Evolutionary conservation across 2,329 filamentous ascomycete species (phyloP).

Genomic region (Colletotrichum endophyticum): DNA sequence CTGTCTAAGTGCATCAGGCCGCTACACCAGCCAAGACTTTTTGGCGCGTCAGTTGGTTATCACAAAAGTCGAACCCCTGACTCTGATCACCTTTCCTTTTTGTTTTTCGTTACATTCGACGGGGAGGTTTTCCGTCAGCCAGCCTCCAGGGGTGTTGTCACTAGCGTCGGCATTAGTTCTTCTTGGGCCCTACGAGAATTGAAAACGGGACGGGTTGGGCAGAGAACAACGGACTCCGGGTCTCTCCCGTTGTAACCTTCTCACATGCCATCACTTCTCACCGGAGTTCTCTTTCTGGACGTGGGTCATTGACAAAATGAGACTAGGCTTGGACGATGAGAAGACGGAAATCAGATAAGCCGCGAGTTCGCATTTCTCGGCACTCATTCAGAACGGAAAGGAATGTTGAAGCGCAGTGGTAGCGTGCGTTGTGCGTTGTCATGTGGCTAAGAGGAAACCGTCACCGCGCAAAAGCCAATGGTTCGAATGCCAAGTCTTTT

Average conservation of each 20-base stretch:
- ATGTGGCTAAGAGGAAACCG: neutral
- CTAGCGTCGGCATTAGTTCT: neutral
- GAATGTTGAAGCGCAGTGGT: neutral
- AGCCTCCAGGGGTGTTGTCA: neutral
- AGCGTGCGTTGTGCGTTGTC: neutral
- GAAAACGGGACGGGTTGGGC: neutral
- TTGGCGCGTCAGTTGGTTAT: neutral
- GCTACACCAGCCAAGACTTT: neutral
- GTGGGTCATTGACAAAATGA: neutral
- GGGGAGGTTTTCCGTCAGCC: neutral
- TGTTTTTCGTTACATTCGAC: neutral
- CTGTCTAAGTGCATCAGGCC: neutral
- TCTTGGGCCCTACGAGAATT: neutral
- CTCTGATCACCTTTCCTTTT: neutral
- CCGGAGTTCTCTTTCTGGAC: neutral
- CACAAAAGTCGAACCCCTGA: neutral
- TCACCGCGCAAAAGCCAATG: conserved; percentile 3
- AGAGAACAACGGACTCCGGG: neutral
- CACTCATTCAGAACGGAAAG: neutral
- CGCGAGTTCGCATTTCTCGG: neutral
- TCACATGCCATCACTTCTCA: neutral
- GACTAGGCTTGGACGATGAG: neutral
- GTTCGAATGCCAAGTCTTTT: conserved; percentile 2
- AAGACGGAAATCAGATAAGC: neutral
- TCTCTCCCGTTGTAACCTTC: neutral